Evolutionary conservation across 805 yeast genomes (phyloP).

Genomic region (Candida fluviatilis): DNA sequence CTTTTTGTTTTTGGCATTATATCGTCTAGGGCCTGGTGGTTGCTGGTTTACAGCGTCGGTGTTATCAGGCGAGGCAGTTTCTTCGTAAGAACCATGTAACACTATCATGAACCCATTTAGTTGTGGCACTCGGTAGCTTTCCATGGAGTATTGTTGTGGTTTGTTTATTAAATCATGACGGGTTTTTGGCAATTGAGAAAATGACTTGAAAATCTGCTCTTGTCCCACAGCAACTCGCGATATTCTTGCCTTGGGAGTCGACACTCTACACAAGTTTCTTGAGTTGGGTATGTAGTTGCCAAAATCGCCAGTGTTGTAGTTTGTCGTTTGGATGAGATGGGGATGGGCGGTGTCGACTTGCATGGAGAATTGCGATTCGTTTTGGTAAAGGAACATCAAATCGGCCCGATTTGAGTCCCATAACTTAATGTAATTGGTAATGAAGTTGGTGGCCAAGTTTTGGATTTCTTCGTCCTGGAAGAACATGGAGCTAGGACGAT

Average conservation of each 20-base stretch:
- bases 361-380: slow-evolving; percentile 79
- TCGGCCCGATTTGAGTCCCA: slow-evolving; percentile 82
- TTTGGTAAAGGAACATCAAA: slow-evolving; percentile 69
- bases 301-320: slow-evolving; percentile 31
- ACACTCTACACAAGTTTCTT: slow-evolving; percentile 68
- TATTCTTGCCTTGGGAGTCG: slow-evolving; percentile 50
- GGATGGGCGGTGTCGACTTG: slow-evolving; percentile 75
- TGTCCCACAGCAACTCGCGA: slow-evolving; percentile 65
- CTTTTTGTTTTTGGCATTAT: slow-evolving; percentile 22
- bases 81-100: slow-evolving; percentile 83
- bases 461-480: slow-evolving; percentile 77
- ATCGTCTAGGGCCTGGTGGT: slow-evolving; percentile 12
- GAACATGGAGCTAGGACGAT: slow-evolving; percentile 58
- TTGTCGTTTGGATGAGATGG: slow-evolving; percentile 19
- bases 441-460: slow-evolving; percentile 67
- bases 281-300: slow-evolving; percentile 70
- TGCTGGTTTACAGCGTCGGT: slow-evolving; percentile 14
- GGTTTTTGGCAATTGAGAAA: slow-evolving; percentile 71
- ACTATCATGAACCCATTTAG: slow-evolving; percentile 74
- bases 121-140: slow-evolving; percentile 66
- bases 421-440: slow-evolving; percentile 65
- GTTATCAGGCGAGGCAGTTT: slow-evolving; percentile 52
- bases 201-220: slow-evolving; percentile 56
- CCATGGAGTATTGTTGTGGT: slow-evolving; percentile 71
- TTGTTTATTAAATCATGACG: slow-evolving; percentile 62